These are phyloP conservation scores for Coleophoma cylindrospora DNA, from an alignment of 2,329 filamentous ascomycete species.

Conservation along the genomic window DNA sequence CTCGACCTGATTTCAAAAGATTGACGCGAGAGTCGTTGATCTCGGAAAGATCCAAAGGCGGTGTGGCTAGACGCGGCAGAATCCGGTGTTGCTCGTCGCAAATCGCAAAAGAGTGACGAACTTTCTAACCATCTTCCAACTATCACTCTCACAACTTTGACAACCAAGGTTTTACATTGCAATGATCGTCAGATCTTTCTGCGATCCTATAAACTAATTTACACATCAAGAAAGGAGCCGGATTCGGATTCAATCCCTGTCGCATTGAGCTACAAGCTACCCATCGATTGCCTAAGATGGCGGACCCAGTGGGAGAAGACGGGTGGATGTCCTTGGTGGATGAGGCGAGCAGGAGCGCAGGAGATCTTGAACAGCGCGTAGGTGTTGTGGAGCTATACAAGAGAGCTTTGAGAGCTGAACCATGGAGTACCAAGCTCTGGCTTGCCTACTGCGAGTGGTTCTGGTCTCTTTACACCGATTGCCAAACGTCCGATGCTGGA, in stretches of 20 bases:
- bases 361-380: conserved; percentile 62
- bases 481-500: conserved; percentile 48
- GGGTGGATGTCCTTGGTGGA: conserved; percentile 74
- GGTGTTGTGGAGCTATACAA: conserved; percentile 68
- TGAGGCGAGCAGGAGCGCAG: conserved; percentile 58
- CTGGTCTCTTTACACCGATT: conserved; percentile 63
- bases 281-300: conserved; percentile 15
- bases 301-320: conserved; percentile 65
- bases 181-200: background rate
- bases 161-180: background rate
- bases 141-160: background rate
- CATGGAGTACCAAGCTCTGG: conserved; percentile 71
- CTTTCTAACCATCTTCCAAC: background rate
- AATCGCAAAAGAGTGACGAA: too few species aligned
- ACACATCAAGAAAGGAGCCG: background rate
- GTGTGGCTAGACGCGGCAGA: too few species aligned
- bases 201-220: background rate
- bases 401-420: conserved; percentile 65
- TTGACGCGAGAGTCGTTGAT: background rate
- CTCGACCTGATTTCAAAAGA: background rate
- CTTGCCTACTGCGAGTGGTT: conserved; percentile 75
- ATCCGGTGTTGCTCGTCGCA: too few species aligned
- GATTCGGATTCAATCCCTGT: too few species aligned
- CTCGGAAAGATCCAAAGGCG: background rate
- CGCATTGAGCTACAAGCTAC: too few species aligned